A percentile compares a stretch with the other conserved stretches of the same genome.
phyloP scores from a whole-genome alignment of 306 rosid genomes.

The Fragaria nilgerrensis region DNA sequence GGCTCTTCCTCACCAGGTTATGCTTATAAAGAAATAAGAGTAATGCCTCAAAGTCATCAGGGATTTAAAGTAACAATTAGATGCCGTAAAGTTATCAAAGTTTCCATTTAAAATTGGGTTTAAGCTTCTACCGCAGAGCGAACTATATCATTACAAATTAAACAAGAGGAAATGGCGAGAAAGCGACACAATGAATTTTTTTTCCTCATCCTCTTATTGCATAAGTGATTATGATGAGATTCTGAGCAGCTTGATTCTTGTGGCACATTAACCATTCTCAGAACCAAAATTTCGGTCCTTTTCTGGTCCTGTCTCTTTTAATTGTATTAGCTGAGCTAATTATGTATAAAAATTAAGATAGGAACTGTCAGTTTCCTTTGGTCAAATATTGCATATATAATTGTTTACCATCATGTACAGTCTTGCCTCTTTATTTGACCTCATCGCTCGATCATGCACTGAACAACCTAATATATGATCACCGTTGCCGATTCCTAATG shows the following conservation, averaged over 20 bases:
- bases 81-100: not conserved
- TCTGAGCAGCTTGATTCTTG: not conserved
- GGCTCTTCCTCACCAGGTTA: not conserved
- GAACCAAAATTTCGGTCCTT: not conserved
- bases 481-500: too few relatives aligned
- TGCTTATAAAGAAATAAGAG: not conserved
- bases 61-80: not conserved
- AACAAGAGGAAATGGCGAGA: not conserved
- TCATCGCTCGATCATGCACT: not conserved
- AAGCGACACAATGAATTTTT: not conserved
- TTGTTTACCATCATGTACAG: not conserved
- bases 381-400: not conserved
- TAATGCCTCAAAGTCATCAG: constrained; percentile 6
- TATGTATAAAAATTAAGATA: not conserved
- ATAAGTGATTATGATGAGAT: not conserved
- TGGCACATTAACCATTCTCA: not conserved
- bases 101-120: not conserved
- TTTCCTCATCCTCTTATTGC: not conserved
- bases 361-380: constrained; percentile 3
- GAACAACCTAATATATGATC: not conserved
- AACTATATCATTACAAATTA: not conserved
- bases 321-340: too few relatives aligned
- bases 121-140: not conserved
- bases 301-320: constrained; percentile 11
- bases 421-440: not conserved